phyloP scores from a whole-genome alignment of 129 eudicot genomes.

The Deinandra increscens region DNA sequence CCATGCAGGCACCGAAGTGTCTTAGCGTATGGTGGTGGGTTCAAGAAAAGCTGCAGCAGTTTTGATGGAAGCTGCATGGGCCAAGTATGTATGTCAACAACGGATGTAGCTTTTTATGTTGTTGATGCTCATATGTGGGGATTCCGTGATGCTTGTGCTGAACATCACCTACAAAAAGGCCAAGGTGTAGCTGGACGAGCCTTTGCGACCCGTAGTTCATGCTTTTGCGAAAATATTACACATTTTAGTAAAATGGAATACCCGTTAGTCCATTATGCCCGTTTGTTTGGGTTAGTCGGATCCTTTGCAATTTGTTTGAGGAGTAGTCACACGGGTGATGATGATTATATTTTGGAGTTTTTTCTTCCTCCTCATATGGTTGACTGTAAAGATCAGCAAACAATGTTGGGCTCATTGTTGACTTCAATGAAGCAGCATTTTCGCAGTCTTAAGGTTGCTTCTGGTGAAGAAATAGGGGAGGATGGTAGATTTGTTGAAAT shows the following conservation, averaged over 20 bases:
- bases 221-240: constrained; percentile 76
- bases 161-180: constrained; percentile 89
- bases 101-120: constrained; percentile 80
- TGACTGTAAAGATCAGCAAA: constrained; percentile 47
- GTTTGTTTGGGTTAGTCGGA: constrained; percentile 70
- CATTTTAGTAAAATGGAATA: constrained; percentile 73
- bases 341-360: constrained; percentile 81
- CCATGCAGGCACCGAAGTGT: constrained; percentile 94
- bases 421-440: constrained; percentile 73
- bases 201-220: constrained; percentile 55
- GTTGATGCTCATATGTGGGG: constrained; percentile 94
- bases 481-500: constrained; percentile 67
- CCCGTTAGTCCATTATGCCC: constrained; percentile 92
- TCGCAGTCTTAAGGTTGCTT: constrained; percentile 72
- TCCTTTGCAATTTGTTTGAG: constrained; percentile 81
- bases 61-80: constrained; percentile 97
- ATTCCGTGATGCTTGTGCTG: constrained; percentile 87
- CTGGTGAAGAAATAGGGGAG: constrained; percentile 74
- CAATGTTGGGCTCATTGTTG: constrained; percentile 60
- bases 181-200: constrained; percentile 97
- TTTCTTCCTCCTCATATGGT: constrained; percentile 62
- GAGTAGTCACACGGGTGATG: constrained; percentile 79
- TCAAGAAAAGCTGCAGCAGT: constrained; percentile 85
- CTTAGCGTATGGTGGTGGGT: constrained; percentile 87
- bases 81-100: constrained; percentile 94